A percentile compares a stretch with the other conserved stretches of the same genome.
phyloP scores from a whole-genome alignment of 371 early-diverging fungal genomes.

The Rhizopus delemar region DNA sequence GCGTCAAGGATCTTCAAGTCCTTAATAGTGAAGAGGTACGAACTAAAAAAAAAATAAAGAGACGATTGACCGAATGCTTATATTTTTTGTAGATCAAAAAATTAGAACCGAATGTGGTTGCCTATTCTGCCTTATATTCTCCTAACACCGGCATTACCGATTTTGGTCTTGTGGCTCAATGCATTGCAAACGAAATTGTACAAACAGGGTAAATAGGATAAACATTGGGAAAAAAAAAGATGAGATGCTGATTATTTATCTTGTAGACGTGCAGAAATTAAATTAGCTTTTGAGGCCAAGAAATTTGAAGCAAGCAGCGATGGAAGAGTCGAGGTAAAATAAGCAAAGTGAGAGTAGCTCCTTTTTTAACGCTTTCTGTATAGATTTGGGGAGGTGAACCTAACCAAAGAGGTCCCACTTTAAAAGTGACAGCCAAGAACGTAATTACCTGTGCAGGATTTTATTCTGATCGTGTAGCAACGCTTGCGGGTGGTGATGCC shows the following conservation, averaged over 20 bases:
- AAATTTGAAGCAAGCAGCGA: conserved; percentile 35
- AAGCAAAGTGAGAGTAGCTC: neutral
- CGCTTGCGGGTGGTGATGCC: conserved; percentile 43
- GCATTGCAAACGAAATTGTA: conserved; percentile 41
- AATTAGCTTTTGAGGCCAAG: conserved; percentile 43
- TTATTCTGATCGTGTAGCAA: conserved; percentile 46
- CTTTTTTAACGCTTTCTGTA: neutral
- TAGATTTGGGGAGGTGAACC: conserved; percentile 47
- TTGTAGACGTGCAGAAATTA: conserved; percentile 48
- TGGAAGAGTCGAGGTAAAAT: conserved; percentile 29
- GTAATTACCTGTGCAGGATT: conserved; percentile 55
- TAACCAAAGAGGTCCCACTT: conserved; percentile 36
- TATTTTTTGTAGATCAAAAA: conserved; percentile 30
- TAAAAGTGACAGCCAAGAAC: conserved; percentile 39
- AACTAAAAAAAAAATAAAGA: neutral
- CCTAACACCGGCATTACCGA: conserved; percentile 53
- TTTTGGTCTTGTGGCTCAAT: conserved; percentile 42
- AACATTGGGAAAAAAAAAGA: neutral
- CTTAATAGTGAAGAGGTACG: conserved; percentile 38
- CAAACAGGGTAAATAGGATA: conserved; percentile 37
- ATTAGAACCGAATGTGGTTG: conserved; percentile 48
- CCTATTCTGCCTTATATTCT: conserved; percentile 47
- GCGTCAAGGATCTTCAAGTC: conserved; percentile 48
- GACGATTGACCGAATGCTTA: neutral
- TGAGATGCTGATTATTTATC: conserved; percentile 3